Evolutionary conservation across 352 stramenopile genomes (phyloP), one percentile per base, ranked within the genome.

Genomic region (Phytopythium delawarense): DNA sequence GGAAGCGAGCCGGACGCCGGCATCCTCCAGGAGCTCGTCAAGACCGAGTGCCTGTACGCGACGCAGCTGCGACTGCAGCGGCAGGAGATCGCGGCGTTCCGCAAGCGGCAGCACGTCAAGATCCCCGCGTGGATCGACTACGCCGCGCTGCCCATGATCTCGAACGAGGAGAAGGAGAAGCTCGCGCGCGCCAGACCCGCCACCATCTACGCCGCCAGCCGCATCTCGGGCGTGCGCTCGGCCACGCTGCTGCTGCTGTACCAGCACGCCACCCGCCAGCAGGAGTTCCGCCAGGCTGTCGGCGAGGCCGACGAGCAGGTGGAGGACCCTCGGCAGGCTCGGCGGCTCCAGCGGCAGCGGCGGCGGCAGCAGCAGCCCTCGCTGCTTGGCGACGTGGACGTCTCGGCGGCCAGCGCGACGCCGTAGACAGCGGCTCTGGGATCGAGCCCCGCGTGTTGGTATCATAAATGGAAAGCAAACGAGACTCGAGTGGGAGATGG

Each of bases 51-150:
- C 42, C 92, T 98, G 64, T 99, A 99, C 71, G 84, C 84, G 48
- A 92, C 79, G 37, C 98, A 99, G 70, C 78, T 99, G 42, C 73
- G 92, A 16, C 68, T 96, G 20, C 96, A 99, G 71, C 79, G 96
- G 61, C 94, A 96, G 61, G 97, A 99, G 72, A 99, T 99, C 70
- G 91, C 97, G 61, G 91, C 90, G 32, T 98, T 97, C 78, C 79
- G 95, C 48, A 89, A 93, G 64, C 97, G 97, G 45, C 89, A 98
- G 74, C 92, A 96, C 62, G 80, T 98, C 25, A 66, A 79, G 55
- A 98, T 99, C 63, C 97, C 97, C 18, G 76, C 87, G 12, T 93
- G 96, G 71, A 85, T 99, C 45, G 76, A 96, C 66, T 99, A 99
- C 72, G 77, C 79, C 1, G 42, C 76, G 46, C 89, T 99, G 64